Evolutionary conservation across 805 yeast genomes (phyloP).

Genomic region (Candida koratica): DNA sequence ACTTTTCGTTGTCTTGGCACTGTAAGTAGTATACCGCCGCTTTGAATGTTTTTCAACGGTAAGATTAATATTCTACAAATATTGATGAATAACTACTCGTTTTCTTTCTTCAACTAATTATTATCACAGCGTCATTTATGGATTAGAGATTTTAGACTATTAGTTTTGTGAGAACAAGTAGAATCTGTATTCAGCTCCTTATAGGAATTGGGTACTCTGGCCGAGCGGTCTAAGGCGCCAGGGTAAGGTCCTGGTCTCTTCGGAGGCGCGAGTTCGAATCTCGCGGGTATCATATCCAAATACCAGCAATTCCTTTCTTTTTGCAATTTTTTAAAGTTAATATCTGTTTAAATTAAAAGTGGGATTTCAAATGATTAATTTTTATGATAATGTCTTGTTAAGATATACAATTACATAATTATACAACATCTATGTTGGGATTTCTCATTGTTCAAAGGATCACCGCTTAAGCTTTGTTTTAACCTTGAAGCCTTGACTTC

Average conservation of each 20-base stretch:
- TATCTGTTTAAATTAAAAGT: neutral
- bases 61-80: no score
- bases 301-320: slow-evolving; percentile 33
- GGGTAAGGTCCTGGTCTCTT: slow-evolving; percentile 46
- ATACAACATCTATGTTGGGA: slow-evolving; percentile 28
- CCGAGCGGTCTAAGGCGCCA: slow-evolving; percentile 46
- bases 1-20: no score
- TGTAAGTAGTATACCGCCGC: no score
- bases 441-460: slow-evolving; percentile 11
- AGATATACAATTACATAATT: slow-evolving; percentile 24
- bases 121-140: no score
- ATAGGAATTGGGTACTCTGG: slow-evolving; percentile 40
- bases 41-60: no score
- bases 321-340: neutral
- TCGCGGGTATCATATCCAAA: slow-evolving; percentile 37
- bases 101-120: no score
- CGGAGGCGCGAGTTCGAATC: slow-evolving; percentile 46
- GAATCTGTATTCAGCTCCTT: neutral
- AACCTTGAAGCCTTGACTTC: slow-evolving; percentile 11
- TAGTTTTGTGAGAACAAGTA: neutral
- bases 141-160: no score
- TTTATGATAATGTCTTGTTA: no score
- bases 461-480: slow-evolving; percentile 16
- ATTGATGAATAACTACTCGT: no score
- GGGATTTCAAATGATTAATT: no score